These are phyloP conservation scores for Erigeron philadelphicus DNA, from an alignment of 140 eudicot genomes.

Conservation along the genomic window DNA sequence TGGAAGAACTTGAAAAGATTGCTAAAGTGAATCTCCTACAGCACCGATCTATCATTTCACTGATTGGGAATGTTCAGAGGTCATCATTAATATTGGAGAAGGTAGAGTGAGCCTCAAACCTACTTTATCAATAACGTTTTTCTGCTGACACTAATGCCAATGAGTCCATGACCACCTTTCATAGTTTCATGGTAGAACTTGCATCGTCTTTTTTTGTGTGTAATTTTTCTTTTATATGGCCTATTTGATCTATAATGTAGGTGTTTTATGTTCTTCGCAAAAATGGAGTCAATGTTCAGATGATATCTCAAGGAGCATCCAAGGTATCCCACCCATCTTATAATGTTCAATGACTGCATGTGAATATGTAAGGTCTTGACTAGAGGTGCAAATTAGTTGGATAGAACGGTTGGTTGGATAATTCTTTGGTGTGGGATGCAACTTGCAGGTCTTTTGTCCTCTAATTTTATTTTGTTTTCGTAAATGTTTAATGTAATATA, in stretches of 20 bases:
- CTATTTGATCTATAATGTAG: conserved; percentile 32
- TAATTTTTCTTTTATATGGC: conserved; percentile 13
- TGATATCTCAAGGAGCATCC: conserved; percentile 99
- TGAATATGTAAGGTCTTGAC: background rate
- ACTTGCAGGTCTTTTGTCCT: background rate
- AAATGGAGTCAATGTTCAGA: conserved; percentile 83
- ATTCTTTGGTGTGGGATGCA: no score
- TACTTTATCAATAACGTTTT: background rate
- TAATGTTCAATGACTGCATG: background rate
- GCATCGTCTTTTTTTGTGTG: background rate
- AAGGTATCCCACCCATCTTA: conserved; percentile 41
- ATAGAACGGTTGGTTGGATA: background rate
- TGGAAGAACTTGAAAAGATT: conserved; percentile 86
- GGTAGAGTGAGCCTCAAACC: conserved; percentile 33
- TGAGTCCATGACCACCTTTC: background rate
- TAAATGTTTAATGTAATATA: no score
- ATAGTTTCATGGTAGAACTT: conserved; percentile 4
- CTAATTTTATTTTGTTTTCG: background rate
- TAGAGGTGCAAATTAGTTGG: background rate
- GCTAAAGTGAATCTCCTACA: conserved; percentile 89
- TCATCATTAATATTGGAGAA: conserved; percentile 91
- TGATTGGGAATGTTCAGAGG: conserved; percentile 94
- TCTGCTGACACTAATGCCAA: background rate
- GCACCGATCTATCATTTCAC: conserved; percentile 79
- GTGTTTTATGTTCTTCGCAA: conserved; percentile 73